phyloP scores from a whole-genome alignment of 495 filamentous ascomycete species.

The Aspergillus avenaceus region DNA sequence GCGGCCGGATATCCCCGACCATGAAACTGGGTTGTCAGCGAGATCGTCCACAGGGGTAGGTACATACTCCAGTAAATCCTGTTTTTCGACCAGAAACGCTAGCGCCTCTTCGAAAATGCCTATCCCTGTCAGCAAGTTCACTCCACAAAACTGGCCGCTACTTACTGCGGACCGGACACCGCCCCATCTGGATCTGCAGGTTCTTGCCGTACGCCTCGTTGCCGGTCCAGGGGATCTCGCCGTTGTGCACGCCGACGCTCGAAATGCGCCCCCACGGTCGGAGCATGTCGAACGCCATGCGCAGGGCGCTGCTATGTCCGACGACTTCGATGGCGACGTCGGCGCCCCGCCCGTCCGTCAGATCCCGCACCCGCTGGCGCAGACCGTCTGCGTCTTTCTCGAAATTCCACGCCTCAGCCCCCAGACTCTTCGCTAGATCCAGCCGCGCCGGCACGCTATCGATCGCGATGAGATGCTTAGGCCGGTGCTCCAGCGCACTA shows the following conservation, averaged over 20 bases:
- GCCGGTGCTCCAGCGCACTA: conserved; percentile 66
- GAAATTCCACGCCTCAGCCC: conserved; percentile 79
- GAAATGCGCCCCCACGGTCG: conserved; percentile 80
- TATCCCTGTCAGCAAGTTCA: conserved; percentile 6
- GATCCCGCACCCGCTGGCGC: conserved; percentile 60
- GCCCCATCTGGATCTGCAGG: conserved; percentile 79
- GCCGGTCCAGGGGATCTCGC: conserved; percentile 82
- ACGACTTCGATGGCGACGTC: conserved; percentile 88
- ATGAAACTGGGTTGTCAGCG: conserved; percentile 30
- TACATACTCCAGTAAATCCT: conserved; percentile 28
- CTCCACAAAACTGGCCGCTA: not conserved
- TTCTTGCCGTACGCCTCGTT: conserved; percentile 88
- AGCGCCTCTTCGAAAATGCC: conserved; percentile 21
- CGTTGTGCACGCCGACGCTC: conserved; percentile 86
- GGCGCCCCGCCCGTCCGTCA: conserved; percentile 64
- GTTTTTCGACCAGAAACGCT: conserved; percentile 14
- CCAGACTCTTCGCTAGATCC: conserved; percentile 63
- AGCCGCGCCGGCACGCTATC: conserved; percentile 73
- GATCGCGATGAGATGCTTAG: conserved; percentile 74
- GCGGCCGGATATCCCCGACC: conserved; percentile 31
- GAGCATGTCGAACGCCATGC: conserved; percentile 77
- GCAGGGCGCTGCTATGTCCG: conserved; percentile 69
- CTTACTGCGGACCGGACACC: conserved; percentile 68
- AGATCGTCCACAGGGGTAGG: not conserved
- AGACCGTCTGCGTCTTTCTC: conserved; percentile 51